These are phyloP conservation scores for Leptographium galeiforme DNA, from an alignment of 2,329 filamentous ascomycete genomes.

Conservation along the genomic window DNA sequence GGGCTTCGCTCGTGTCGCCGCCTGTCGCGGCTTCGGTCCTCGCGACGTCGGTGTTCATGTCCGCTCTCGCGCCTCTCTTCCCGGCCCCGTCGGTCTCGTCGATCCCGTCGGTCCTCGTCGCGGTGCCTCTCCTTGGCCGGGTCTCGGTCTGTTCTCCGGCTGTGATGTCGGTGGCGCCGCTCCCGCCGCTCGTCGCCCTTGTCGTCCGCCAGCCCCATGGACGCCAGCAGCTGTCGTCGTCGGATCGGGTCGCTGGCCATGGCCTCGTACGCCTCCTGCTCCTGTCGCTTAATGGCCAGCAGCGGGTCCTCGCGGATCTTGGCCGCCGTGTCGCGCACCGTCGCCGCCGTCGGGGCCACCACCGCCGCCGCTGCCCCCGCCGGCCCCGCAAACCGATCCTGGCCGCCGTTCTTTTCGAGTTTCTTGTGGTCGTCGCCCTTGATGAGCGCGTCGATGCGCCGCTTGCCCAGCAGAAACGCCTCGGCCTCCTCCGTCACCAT, in stretches of 20 bases:
- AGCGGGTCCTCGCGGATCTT: conserved; percentile 89
- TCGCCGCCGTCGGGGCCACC: conserved; percentile 21
- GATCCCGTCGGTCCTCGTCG: neutral
- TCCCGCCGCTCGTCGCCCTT: conserved; percentile 28
- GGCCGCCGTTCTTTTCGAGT: conserved; percentile 57
- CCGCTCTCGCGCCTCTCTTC: too few species aligned
- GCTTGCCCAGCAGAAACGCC: conserved; percentile 82
- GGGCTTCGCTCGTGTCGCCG: too few species aligned
- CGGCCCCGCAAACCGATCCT: conserved; percentile 43
- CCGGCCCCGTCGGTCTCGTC: conserved; percentile 12
- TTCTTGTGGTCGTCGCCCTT: conserved; percentile 70
- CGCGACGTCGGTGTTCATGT: neutral
- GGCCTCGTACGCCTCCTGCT: conserved; percentile 66
- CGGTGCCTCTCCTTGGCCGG: conserved; percentile 16
- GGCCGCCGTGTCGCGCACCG: conserved; percentile 61
- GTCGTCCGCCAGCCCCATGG: conserved; percentile 35
- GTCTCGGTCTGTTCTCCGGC: neutral
- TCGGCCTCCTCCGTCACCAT: conserved; percentile 75
- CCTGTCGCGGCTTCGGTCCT: neutral
- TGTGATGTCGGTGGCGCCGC: neutral
- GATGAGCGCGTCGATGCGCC: conserved; percentile 72
- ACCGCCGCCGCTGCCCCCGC: neutral
- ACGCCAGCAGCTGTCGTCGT: conserved; percentile 51
- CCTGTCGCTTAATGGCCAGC: conserved; percentile 83
- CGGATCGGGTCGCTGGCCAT: conserved; percentile 68